phyloP scores from a whole-genome alignment of 768 basidiomycete genomes.

The Calocera cornea region DNA sequence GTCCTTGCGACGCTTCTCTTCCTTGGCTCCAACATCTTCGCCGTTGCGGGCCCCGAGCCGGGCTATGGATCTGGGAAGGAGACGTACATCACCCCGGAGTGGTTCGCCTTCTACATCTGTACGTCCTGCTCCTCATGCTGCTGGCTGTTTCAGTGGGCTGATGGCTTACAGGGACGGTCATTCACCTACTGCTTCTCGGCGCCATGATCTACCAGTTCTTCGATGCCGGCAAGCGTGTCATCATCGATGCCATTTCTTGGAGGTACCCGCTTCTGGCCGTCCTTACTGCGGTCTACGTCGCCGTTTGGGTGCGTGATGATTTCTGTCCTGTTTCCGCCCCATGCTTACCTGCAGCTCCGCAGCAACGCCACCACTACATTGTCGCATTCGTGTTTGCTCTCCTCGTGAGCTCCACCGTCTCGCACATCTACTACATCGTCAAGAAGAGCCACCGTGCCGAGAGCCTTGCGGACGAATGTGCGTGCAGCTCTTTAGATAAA shows the following conservation, averaged over 20 bases:
- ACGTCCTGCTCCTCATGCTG: neutral
- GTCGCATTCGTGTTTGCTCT: slow-evolving; percentile 76
- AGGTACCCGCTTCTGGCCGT: slow-evolving; percentile 77
- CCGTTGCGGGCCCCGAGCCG: slow-evolving; percentile 56
- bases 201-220: slow-evolving; percentile 85
- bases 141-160: slow-evolving; percentile 1
- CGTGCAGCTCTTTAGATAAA: slow-evolving; percentile 8
- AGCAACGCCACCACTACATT: slow-evolving; percentile 20
- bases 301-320: slow-evolving; percentile 57
- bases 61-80: slow-evolving; percentile 60
- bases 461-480: slow-evolving; percentile 50
- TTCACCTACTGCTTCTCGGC: slow-evolving; percentile 82
- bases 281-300: slow-evolving; percentile 80
- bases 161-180: slow-evolving; percentile 44
- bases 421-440: slow-evolving; percentile 90
- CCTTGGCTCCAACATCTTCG: slow-evolving; percentile 71
- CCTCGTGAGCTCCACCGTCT: slow-evolving; percentile 63
- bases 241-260: slow-evolving; percentile 84
- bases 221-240: slow-evolving; percentile 54
- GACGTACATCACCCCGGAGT: slow-evolving; percentile 89
- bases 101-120: slow-evolving; percentile 84
- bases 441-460: slow-evolving; percentile 70
- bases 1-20: slow-evolving; percentile 72
- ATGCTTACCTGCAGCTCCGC: neutral
- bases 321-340: neutral